Percentiles rank a stretch among this genome's conserved stretches.
phyloP scores from a whole-genome alignment of 495 filamentous ascomycete genomes.

The Daldinia vernicosa region DNA sequence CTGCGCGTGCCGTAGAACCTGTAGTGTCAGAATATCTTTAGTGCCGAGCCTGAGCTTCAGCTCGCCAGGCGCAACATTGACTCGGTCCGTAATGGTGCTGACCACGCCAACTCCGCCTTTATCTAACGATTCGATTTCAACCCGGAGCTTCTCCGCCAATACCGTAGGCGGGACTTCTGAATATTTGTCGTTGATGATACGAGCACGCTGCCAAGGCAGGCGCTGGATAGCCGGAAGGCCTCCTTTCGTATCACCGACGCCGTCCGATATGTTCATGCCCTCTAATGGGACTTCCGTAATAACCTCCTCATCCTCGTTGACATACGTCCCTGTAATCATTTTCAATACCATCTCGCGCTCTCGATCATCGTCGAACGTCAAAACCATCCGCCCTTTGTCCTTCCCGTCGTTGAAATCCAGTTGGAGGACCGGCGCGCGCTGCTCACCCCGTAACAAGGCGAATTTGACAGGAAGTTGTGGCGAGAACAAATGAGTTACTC shows the following conservation, averaged over 20 bases:
- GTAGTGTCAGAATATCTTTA: slow-evolving; percentile 66
- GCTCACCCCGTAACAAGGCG: slow-evolving; percentile 72
- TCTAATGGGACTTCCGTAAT: slow-evolving; percentile 69
- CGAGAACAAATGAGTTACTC: slow-evolving; percentile 70
- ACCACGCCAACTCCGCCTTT: slow-evolving; percentile 62
- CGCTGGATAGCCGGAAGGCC: slow-evolving; percentile 57
- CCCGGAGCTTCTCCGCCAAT: slow-evolving; percentile 73
- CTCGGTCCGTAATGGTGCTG: slow-evolving; percentile 71
- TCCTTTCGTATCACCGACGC: slow-evolving; percentile 51
- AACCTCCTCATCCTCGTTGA: slow-evolving; percentile 67
- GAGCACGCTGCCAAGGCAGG: slow-evolving; percentile 56
- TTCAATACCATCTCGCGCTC: slow-evolving; percentile 73
- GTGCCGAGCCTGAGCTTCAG: slow-evolving; percentile 70
- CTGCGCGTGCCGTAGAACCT: slow-evolving; percentile 70
- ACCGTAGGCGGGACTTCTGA: slow-evolving; percentile 63
- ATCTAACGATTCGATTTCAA: slow-evolving; percentile 66
- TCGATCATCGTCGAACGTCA: slow-evolving; percentile 75
- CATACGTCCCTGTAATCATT: slow-evolving; percentile 71
- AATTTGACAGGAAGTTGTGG: slow-evolving; percentile 73
- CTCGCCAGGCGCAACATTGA: slow-evolving; percentile 80
- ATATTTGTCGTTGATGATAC: slow-evolving; percentile 66
- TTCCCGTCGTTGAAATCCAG: slow-evolving; percentile 75
- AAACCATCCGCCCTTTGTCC: slow-evolving; percentile 69
- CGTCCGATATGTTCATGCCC: slow-evolving; percentile 69
- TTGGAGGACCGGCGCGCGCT: slow-evolving; percentile 70